Base-by-base conservation (phyloP, 2,329 filamentous ascomycete species). In the Tolypocladium paradoxum region DNA sequence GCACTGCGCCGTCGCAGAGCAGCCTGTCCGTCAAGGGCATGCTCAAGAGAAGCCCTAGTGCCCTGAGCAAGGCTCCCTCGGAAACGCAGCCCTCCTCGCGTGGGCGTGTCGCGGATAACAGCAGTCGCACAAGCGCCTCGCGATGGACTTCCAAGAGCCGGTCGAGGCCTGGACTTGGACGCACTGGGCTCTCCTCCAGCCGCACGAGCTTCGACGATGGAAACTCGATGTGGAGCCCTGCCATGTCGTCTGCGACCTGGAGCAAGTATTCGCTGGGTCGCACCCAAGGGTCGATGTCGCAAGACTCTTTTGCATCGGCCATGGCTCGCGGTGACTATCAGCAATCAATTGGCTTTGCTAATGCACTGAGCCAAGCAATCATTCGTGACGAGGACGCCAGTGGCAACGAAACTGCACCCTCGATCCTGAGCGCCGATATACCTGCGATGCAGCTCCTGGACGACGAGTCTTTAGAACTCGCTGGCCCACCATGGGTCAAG, bases 401-500 rank as follows among this genome's bases (percentile, higher is more conserved):
- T 12, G 76, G 76, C 43, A 72, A 75, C 1, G 70, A 74, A 57
- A 71, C 67, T 57, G 67, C 65, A 3, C 69, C 72, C 3, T 82
- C 70, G 63, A 75, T 74, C 60, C 74, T 77, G 57, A 84, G 85
- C 60, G 83, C 85, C 33, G 80, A 82, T 46, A 70, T 82, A 35
- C 75, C 73, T 1, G 73, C 74, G 1, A 75, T 80, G 6, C 82
- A 86, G 29, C 73, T 96, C 11, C 81, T 97, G 0, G 92, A 96
- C 62, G 93, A 97, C 63, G 93, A 99, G 64, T 90, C 87, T 0
- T 78, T 99, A 14, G 91, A 95, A 64, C 82, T 99, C 38, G 84
- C 87, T 12, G 93, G 93, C 27, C 89, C 93, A n/a, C 93, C 93
- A 0, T 99, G 93, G 93, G 86, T 95, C 31, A 99, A 99, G 71